phyloP scores from a whole-genome alignment of 345 rosid species.

The Sisymbrium irio region DNA sequence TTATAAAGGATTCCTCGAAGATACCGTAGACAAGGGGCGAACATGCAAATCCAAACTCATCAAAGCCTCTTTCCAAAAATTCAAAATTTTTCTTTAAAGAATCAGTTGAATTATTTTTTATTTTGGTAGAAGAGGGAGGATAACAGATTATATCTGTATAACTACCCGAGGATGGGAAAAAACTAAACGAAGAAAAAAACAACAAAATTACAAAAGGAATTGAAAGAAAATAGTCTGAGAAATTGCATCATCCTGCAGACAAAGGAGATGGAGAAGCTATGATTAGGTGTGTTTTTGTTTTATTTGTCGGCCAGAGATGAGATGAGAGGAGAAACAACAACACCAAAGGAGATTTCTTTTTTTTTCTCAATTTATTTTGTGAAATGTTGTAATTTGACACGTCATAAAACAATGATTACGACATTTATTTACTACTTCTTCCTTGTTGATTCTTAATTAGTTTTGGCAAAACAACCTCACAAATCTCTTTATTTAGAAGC shows the following conservation, averaged over 20 bases:
- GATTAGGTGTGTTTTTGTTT: conserved; percentile 25
- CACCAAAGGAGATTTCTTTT: background rate
- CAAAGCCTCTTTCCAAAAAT: conserved; percentile 8
- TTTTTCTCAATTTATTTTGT: background rate
- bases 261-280: conserved; percentile 28
- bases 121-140: background rate
- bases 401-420: conserved; percentile 20
- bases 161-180: background rate
- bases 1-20: background rate
- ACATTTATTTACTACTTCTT: conserved; percentile 12
- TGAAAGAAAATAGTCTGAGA: conserved; percentile 25
- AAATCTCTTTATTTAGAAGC: conserved; percentile 19
- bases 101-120: conserved; percentile 7
- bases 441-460: background rate
- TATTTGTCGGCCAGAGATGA: conserved; percentile 31
- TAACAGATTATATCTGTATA: background rate
- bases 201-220: conserved; percentile 18
- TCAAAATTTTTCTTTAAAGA: conserved; percentile 12
- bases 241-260: conserved; percentile 27
- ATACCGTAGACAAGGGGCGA: conserved; percentile 18
- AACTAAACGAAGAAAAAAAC: background rate
- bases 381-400: conserved; percentile 21
- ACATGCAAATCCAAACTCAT: conserved; percentile 14
- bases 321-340: conserved; percentile 12
- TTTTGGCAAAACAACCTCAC: background rate